Evolutionary conservation across 1,284 basidiomycete species (phyloP).

Genomic region (Lentinula novae-zelandiae): DNA sequence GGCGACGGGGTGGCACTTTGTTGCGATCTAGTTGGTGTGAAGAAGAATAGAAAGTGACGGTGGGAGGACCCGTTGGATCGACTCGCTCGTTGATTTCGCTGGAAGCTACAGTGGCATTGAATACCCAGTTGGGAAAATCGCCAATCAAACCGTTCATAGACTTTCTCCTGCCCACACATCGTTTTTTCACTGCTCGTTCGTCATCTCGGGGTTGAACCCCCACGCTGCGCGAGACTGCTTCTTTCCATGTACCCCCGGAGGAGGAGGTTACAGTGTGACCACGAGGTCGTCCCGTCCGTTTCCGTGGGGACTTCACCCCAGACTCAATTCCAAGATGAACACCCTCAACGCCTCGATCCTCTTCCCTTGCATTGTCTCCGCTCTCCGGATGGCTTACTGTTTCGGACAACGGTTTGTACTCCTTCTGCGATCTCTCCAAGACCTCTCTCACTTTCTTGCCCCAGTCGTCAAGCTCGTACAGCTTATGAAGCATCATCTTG

Average conservation of each 20-base stretch:
- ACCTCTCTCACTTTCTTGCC: constrained; percentile 50
- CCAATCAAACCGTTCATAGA: constrained; percentile 33
- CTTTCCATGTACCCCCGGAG: constrained; percentile 12
- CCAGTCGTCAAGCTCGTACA: constrained; percentile 62
- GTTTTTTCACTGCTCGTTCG: constrained; percentile 46
- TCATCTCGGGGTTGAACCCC: constrained; percentile 18
- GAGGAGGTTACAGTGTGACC: constrained; percentile 23
- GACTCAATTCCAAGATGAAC: background rate
- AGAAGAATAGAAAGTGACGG: background rate
- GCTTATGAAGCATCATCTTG: constrained; percentile 60
- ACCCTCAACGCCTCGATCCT: background rate
- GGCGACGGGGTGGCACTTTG: constrained; percentile 8
- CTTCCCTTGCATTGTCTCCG: constrained; percentile 2
- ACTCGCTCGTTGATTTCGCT: constrained; percentile 26
- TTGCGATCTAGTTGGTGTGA: background rate
- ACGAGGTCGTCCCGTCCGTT: constrained; percentile 23
- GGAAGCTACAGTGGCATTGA: constrained; percentile 43
- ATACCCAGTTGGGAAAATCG: constrained; percentile 40
- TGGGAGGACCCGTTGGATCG: background rate
- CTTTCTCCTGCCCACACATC: constrained; percentile 51
- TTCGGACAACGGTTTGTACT: constrained; percentile 50
- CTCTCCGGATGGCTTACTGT: constrained; percentile 11
- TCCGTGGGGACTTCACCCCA: background rate
- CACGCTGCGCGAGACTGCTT: background rate
- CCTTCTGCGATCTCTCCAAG: constrained; percentile 47